Evolutionary conservation across 495 filamentous ascomycete genomes (phyloP).

Genomic region (Cenococcum geophilum): DNA sequence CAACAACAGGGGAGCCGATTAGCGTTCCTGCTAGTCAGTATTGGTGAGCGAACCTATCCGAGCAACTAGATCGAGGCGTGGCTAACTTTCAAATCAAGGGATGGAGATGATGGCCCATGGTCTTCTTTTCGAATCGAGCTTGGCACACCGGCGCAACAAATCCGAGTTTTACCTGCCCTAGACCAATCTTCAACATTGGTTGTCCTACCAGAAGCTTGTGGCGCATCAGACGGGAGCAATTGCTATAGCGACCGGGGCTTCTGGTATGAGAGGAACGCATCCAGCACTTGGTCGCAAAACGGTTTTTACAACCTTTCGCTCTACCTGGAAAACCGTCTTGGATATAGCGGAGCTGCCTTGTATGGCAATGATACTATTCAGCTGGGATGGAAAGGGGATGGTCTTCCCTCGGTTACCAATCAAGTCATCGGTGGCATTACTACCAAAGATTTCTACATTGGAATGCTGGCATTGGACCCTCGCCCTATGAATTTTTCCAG

Average conservation of each 20-base stretch:
- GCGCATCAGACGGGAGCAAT: constrained; percentile 27
- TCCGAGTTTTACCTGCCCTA: constrained; percentile 22
- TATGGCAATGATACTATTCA: constrained; percentile 36
- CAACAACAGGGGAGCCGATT: constrained; percentile 16
- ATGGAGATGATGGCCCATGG: constrained; percentile 30
- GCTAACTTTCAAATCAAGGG: constrained; percentile 14
- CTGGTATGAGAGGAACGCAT: constrained; percentile 45
- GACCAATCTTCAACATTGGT: constrained; percentile 27
- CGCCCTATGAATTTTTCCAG: constrained; percentile 37
- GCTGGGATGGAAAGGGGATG: constrained; percentile 31
- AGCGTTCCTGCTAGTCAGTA: constrained; percentile 24
- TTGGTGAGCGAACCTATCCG: constrained; percentile 11
- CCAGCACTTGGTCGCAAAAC: constrained; percentile 45
- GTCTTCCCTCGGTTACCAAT: constrained; percentile 29
- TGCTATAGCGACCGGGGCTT: constrained; percentile 46
- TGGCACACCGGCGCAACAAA: constrained; percentile 25
- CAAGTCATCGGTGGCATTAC: constrained; percentile 32
- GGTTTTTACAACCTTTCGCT: constrained; percentile 31
- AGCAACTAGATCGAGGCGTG: neutral
- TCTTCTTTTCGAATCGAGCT: constrained; percentile 29
- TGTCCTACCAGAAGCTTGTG: constrained; percentile 42
- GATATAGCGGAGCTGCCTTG: constrained; percentile 28
- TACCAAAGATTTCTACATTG: constrained; percentile 34
- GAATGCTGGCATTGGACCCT: constrained; percentile 35
- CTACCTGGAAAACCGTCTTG: constrained; percentile 26